Evolutionary conservation across 352 stramenopile genomes (phyloP).

Genomic region (Pythium dissimile): DNA sequence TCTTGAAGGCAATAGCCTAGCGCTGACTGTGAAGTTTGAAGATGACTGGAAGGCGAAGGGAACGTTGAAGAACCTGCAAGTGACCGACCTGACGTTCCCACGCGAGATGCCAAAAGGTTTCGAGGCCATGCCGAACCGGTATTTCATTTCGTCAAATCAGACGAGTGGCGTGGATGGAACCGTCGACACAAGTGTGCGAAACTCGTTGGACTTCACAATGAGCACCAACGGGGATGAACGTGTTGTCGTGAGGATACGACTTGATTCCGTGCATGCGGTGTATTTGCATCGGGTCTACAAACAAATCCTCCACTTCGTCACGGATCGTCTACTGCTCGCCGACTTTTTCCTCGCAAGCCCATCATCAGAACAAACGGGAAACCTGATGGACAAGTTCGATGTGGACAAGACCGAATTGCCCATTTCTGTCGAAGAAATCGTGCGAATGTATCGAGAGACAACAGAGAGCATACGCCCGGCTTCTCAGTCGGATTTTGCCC

Average conservation of each 20-base stretch:
- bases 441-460: conserved; percentile 24
- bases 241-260: conserved; percentile 25
- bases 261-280: conserved; percentile 78
- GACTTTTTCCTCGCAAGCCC: neutral
- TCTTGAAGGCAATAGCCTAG: conserved; percentile 22
- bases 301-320: conserved; percentile 76
- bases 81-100: conserved; percentile 62
- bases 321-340: conserved; percentile 42
- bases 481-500: neutral
- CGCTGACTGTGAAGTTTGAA: neutral
- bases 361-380: conserved; percentile 4
- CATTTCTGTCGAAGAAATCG: conserved; percentile 25
- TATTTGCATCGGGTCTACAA: conserved; percentile 88
- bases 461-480: neutral
- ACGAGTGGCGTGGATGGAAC: conserved; percentile 24
- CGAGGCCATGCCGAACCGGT: conserved; percentile 52
- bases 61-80: conserved; percentile 62
- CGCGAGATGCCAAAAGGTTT: conserved; percentile 26
- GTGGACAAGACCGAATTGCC: conserved; percentile 19
- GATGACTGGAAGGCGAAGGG: conserved; percentile 43
- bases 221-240: neutral
- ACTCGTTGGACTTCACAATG: conserved; percentile 59
- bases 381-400: conserved; percentile 17
- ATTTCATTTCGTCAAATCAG: conserved; percentile 66
- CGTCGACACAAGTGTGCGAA: conserved; percentile 28